These are phyloP conservation scores for Ceratocystis diversiconidia DNA, from an alignment of 2,329 filamentous ascomycete species.

Conservation along the genomic window DNA sequence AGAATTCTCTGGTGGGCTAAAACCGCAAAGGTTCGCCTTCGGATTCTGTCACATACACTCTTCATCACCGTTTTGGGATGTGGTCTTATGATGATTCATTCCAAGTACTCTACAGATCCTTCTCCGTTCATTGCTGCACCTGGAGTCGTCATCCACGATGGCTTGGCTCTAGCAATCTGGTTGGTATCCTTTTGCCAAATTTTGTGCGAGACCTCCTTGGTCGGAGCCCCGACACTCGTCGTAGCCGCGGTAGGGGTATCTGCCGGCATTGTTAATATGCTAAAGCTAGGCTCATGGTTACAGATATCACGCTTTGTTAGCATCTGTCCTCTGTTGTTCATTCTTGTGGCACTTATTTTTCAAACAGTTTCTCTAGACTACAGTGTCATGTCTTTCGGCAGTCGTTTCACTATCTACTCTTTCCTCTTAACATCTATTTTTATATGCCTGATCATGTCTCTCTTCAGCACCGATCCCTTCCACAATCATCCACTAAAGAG, in stretches of 20 bases:
- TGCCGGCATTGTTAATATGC: slow-evolving; percentile 16
- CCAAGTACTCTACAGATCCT: slow-evolving; percentile 8
- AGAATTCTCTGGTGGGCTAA: slow-evolving; percentile 37
- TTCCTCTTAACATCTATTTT: slow-evolving; percentile 28
- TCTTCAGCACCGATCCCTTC: slow-evolving; percentile 14
- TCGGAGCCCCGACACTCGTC: slow-evolving; percentile 11
- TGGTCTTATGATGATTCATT: slow-evolving; percentile 9
- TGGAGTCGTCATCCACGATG: slow-evolving; percentile 28
- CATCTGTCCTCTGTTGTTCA: slow-evolving; percentile 25
- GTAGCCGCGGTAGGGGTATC: slow-evolving; percentile 11
- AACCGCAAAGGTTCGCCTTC: slow-evolving; percentile 34
- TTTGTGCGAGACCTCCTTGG: slow-evolving; percentile 31
- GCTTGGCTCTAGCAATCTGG: slow-evolving; percentile 32
- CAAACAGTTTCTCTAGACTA: slow-evolving; percentile 12
- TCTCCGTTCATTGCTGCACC: slow-evolving; percentile 10
- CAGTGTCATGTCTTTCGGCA: slow-evolving; percentile 7
- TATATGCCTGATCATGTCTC: slow-evolving; percentile 23
- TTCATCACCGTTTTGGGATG: slow-evolving; percentile 20
- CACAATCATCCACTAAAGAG: slow-evolving; percentile 34
- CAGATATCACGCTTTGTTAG: slow-evolving; percentile 16
- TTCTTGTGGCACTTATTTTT: slow-evolving; percentile 16
- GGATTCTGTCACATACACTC: slow-evolving; percentile 32
- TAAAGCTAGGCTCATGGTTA: slow-evolving; percentile 20
- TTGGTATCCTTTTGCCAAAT: slow-evolving; percentile 33
- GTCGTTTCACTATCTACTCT: slow-evolving; percentile 20